Base-by-base conservation (phyloP, 352 stramenopile species). In the Globisporangium yorkense region DNA sequence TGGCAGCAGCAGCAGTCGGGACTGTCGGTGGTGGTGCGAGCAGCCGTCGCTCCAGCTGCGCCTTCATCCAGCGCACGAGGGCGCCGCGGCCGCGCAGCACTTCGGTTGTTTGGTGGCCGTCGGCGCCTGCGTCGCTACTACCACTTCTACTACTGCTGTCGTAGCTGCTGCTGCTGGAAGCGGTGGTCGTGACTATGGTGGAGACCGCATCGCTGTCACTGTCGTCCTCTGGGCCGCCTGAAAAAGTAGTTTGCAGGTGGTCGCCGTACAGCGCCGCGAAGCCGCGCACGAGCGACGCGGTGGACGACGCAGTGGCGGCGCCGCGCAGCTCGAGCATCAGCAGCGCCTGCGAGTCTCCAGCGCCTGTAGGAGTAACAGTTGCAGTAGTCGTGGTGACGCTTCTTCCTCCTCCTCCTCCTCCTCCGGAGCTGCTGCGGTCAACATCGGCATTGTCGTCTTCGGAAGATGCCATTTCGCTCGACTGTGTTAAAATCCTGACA, bases 201-300 rank as follows among this genome's bases (percentile, higher is more conserved):
- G n/a, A 18, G 12, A 39, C 49, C 16, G 29, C n/a, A 20, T 18
- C 35, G 15, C 27, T 29, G 24, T 9, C 33, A 20, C 0, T 9
- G 37, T 13, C 35, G n/a, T 31, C 21, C 13, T 15, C 24, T 57
- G 21, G 8, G 15, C 9, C 64, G 1, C 12, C 7, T 9, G 35
- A 41, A 15, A 41, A 41, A 3, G 10, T 41, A 7, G 35, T 41
- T 41, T 15, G 8, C 2, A 89, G 66, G 0, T 63, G 67, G 27
- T 82, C 65, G 10, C 80, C 77, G 41, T 87, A 85, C 3, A 89
- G 63, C 49, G 65, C 73, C 39, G 68, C 73, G 51, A 89, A 77
- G 16, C 76, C 79, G 33, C 76, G 76, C 27, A 87, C 45, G 27
- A 89, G 77, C 3, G 58, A 21, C n/a, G 66, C 43, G 44, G 71